Evolutionary conservation across 495 filamentous ascomycete species (phyloP).

Genomic region (Pyrenopolyporus hunteri): DNA sequence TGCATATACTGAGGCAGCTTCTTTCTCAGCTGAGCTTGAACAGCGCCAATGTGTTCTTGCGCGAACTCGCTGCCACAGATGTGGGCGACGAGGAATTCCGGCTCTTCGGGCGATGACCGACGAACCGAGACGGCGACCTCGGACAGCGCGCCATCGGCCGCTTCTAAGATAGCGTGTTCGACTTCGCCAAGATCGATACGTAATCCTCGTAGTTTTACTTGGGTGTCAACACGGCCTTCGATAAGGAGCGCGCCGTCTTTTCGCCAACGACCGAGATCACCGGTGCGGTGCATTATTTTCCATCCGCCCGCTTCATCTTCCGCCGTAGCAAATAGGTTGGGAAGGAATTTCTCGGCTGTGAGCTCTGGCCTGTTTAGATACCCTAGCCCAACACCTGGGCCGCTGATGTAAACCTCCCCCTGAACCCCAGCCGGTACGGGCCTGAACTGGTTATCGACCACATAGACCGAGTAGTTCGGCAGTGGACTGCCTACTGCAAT

Average conservation of each 20-base stretch:
- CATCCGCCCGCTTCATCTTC: conserved; percentile 39
- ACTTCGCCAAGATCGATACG: conserved; percentile 61
- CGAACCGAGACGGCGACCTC: conserved; percentile 47
- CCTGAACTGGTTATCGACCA: conserved; percentile 51
- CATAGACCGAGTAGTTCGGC: conserved; percentile 48
- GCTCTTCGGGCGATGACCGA: not conserved
- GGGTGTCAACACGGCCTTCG: conserved; percentile 52
- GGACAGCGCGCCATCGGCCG: conserved; percentile 33
- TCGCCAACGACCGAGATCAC: conserved; percentile 51
- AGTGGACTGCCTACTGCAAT: conserved; percentile 17
- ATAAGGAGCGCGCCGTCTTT: conserved; percentile 54
- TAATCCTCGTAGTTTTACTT: conserved; percentile 59
- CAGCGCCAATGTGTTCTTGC: no score
- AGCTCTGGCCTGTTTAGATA: conserved; percentile 40
- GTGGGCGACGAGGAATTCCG: conserved; percentile 46
- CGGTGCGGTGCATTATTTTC: conserved; percentile 48
- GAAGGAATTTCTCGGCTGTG: not conserved
- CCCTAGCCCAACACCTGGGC: conserved; percentile 42
- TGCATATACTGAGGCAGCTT: conserved; percentile 55
- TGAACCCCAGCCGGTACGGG: conserved; percentile 46
- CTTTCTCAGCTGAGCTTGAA: not conserved
- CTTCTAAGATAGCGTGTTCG: conserved; percentile 45
- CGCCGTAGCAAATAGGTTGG: conserved; percentile 22
- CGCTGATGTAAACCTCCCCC: conserved; percentile 50
- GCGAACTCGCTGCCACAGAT: not conserved